phyloP scores from a whole-genome alignment of 2,329 filamentous ascomycete species.

The Colletotrichum lentis region DNA sequence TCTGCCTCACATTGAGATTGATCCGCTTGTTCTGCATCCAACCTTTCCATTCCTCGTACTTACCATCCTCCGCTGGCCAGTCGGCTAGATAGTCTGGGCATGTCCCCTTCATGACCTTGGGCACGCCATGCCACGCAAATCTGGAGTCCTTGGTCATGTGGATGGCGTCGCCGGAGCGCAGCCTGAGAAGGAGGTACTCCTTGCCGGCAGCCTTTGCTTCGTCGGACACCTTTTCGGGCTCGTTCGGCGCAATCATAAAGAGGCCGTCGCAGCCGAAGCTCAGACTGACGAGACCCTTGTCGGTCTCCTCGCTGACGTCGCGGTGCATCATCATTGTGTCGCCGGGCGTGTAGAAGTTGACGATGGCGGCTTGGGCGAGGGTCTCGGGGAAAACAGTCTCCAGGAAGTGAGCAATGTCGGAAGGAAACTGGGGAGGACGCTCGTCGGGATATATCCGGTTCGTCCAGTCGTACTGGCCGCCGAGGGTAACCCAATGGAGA shows the following conservation, averaged over 20 bases:
- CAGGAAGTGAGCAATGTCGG: slow-evolving; percentile 74
- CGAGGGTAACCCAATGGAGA: slow-evolving; percentile 92
- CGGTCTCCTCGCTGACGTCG: slow-evolving; percentile 87
- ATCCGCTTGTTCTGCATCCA: slow-evolving; percentile 91
- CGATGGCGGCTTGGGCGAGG: slow-evolving; percentile 85
- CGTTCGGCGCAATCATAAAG: slow-evolving; percentile 80
- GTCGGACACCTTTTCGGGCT: slow-evolving; percentile 38
- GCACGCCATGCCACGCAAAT: slow-evolving; percentile 95
- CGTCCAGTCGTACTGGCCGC: slow-evolving; percentile 97
- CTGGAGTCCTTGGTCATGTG: slow-evolving; percentile 85
- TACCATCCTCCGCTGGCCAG: slow-evolving; percentile 72
- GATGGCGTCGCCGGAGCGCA: slow-evolving; percentile 86
- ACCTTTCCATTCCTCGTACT: slow-evolving; percentile 75
- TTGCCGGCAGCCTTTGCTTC: slow-evolving; percentile 47
- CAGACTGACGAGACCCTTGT: slow-evolving; percentile 81
- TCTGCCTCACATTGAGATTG: slow-evolving; percentile 92
- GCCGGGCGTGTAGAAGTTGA: slow-evolving; percentile 90
- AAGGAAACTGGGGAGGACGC: slow-evolving; percentile 75
- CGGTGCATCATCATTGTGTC: slow-evolving; percentile 93
- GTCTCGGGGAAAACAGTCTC: slow-evolving; percentile 78
- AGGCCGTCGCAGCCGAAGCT: slow-evolving; percentile 90
- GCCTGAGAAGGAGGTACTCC: slow-evolving; percentile 66
- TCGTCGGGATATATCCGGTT: slow-evolving; percentile 78
- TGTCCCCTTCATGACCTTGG: slow-evolving; percentile 80
- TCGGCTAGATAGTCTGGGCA: slow-evolving; percentile 77